Conservation (phyloP, 169 alveolate species). For the Babesia ovata region DNA sequence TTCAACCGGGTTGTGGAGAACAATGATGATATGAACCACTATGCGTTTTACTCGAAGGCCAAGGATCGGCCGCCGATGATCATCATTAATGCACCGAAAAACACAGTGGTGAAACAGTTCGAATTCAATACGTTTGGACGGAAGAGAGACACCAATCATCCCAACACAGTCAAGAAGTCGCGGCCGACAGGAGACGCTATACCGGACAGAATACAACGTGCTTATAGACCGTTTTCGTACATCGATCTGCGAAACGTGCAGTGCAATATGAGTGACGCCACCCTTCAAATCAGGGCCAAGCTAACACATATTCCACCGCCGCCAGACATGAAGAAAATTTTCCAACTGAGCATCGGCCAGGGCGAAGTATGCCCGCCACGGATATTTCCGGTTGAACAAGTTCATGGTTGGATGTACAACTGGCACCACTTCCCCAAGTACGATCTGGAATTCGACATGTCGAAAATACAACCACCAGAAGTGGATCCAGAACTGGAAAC, state of each 20-base stretch:
- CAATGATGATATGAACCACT: constrained; percentile 31
- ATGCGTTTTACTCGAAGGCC: constrained; percentile 9
- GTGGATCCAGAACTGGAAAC: constrained; percentile 9
- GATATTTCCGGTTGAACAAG: constrained; percentile 41
- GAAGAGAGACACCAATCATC: constrained; percentile 50
- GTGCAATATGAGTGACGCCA: constrained; percentile 43
- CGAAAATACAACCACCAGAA: constrained; percentile 29
- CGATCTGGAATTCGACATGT: constrained; percentile 49
- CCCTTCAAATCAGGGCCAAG: constrained; percentile 39
- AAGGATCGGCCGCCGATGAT: constrained; percentile 62
- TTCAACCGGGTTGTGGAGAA: constrained; percentile 55
- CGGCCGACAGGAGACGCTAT: constrained; percentile 31
- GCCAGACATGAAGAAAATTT: constrained; percentile 42
- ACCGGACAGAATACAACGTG: constrained; percentile 61
- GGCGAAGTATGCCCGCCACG: constrained; percentile 38
- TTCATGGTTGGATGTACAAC: constrained; percentile 72
- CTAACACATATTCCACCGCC: constrained; percentile 68
- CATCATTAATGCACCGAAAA: constrained; percentile 55
- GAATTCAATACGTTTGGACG: constrained; percentile 58
- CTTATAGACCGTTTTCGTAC: constrained; percentile 64
- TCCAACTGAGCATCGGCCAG: constrained; percentile 32
- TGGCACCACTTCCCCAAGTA: constrained; percentile 64
- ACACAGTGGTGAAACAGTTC: constrained; percentile 64
- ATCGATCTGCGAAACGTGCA: constrained; percentile 46
- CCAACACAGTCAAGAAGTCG: constrained; percentile 10